Percentiles rank a stretch among this genome's conserved stretches.
Conservation (phyloP, 495 filamentous ascomycete genomes). For the Lichenothelia convexa region DNA sequence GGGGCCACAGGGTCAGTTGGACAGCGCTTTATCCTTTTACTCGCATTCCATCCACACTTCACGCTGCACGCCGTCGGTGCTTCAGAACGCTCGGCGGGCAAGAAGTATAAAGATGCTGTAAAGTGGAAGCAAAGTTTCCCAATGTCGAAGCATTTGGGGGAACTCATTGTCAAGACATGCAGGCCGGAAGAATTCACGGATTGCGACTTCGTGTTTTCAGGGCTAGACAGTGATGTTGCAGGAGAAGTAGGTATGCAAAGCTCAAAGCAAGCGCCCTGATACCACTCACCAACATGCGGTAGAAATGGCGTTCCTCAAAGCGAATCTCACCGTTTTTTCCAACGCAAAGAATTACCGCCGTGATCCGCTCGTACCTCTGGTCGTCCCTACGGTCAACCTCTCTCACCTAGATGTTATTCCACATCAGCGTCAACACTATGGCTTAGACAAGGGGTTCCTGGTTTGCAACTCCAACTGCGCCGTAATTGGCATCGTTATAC, state of each 20-base stretch:
- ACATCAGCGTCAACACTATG: constrained; percentile 20
- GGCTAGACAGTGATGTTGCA: constrained; percentile 27
- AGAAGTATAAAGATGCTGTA: constrained; percentile 27
- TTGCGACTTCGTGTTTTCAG: constrained; percentile 26
- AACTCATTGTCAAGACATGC: constrained; percentile 23
- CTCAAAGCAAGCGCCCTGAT: neutral
- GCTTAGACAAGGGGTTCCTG: constrained; percentile 22
- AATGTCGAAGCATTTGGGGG: constrained; percentile 22
- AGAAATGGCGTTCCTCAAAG: constrained; percentile 26
- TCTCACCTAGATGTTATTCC: constrained; percentile 20
- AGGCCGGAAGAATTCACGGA: constrained; percentile 21
- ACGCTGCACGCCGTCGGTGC: constrained; percentile 24
- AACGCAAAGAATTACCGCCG: constrained; percentile 29
- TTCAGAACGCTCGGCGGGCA: constrained; percentile 23
- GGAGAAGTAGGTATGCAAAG: constrained; percentile 21
- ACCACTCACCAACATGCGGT: neutral
- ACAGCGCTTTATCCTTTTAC: constrained; percentile 27
- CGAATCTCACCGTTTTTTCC: constrained; percentile 24
- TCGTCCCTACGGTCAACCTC: constrained; percentile 27
- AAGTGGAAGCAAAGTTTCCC: constrained; percentile 26
- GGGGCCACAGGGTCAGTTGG: constrained; percentile 27
- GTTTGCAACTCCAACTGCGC: constrained; percentile 31
- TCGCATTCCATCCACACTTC: constrained; percentile 25
- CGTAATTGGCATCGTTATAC: constrained; percentile 27
- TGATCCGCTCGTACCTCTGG: constrained; percentile 25